Evolutionary conservation across 169 alveolate species (phyloP).

Genomic region (Eimeria falciformis): DNA sequence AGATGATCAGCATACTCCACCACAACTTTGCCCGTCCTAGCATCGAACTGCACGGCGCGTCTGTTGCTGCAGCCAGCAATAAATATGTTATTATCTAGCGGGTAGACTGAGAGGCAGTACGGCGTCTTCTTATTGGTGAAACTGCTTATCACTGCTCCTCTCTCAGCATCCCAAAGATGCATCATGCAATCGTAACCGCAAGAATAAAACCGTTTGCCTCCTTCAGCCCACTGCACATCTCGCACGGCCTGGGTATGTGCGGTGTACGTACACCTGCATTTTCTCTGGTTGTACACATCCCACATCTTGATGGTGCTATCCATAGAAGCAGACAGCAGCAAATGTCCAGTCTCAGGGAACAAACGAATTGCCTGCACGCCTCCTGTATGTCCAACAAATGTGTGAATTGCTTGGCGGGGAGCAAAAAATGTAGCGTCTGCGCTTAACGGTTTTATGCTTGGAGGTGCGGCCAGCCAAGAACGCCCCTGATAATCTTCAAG

Average conservation of each 20-base stretch:
- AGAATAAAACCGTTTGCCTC: constrained; percentile 81
- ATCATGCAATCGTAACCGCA: constrained; percentile 81
- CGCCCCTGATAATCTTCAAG: constrained; percentile 80
- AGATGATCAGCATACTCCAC: constrained; percentile 95
- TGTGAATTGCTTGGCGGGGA: constrained; percentile 73
- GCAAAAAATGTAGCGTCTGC: constrained; percentile 47
- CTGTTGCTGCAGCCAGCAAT: constrained; percentile 93
- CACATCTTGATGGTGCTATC: constrained; percentile 95
- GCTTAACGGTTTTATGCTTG: constrained; percentile 27
- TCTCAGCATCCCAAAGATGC: constrained; percentile 95
- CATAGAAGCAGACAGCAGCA: constrained; percentile 92
- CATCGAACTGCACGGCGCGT: constrained; percentile 93
- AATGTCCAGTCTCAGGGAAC: constrained; percentile 95
- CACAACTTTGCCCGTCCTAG: constrained; percentile 88
- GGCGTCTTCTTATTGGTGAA: constrained; percentile 92
- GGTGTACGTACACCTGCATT: constrained; percentile 91
- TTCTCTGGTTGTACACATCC: constrained; percentile 91
- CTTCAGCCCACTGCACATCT: constrained; percentile 88
- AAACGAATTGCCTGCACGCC: constrained; percentile 93
- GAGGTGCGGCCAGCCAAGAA: constrained; percentile 73
- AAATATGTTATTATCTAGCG: constrained; percentile 89
- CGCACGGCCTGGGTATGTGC: constrained; percentile 97
- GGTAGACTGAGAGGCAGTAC: constrained; percentile 89
- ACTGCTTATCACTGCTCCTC: constrained; percentile 92
- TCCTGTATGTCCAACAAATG: constrained; percentile 92